Evolutionary conservation across 2,329 filamentous ascomycete genomes (phyloP), one percentile per base, ranked within the genome.

Genomic region (Aureobasidium subglaciale): DNA sequence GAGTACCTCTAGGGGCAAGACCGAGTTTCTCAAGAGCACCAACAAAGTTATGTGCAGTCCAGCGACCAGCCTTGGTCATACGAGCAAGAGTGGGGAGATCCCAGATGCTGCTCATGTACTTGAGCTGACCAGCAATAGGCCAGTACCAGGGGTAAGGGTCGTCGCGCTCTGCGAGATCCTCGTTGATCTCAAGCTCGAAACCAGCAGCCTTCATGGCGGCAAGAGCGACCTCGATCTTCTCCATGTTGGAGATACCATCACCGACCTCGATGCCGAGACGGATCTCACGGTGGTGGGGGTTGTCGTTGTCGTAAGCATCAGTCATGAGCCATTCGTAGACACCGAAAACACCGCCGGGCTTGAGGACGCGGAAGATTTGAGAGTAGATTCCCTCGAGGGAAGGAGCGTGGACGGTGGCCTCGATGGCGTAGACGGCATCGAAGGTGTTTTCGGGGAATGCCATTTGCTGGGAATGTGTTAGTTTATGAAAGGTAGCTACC

Each of bases 311-410:
- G 74, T 96, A 99, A 22, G 85, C 77, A 60, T 96, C 91, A 6
- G 91, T 97, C 93, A 99, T 97, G 68, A 97, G 79, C 93, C 93
- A 97, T 74, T 99, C 93, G 75, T 97, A 99, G 52, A 97, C 92
- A 68, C 92, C 93, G 65, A 97, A 99, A 50, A 90, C 79, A 71
- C 93, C 92, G 59, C 93, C 93, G 18, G 93, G 93, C 81, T 97
- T 99, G 61, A 99, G 80, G 20, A 96, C 91, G 45, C 89, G 88
- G 82, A 86, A 91, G 67, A 97, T 97, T 73, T 97, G 87, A 69
- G 83, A 86, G 78, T 99, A 99, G 62, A 96, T 90, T 58, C 89
- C 91, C 67, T 90, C 87, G 7, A 97, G 83, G 41, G 84, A 87
- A 38, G 92, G 93, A 0, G 93, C 93, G 71, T 99, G 93, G 49